These are phyloP conservation scores for Claviceps cyperi DNA, from an alignment of 2,329 filamentous ascomycete species.

Conservation along the genomic window DNA sequence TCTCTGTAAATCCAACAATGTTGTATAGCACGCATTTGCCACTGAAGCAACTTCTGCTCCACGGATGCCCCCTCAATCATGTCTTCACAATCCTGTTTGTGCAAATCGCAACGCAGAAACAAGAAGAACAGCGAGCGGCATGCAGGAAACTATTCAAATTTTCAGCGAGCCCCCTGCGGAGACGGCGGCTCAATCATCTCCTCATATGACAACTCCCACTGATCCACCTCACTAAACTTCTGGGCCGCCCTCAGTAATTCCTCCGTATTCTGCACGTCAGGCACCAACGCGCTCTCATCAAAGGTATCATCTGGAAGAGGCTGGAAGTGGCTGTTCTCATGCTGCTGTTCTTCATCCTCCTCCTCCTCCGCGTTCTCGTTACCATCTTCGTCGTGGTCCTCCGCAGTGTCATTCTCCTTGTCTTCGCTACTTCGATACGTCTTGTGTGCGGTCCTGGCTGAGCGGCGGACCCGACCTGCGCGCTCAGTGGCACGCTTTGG, in stretches of 20 bases:
- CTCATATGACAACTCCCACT: constrained; percentile 55
- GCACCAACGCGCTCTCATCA: constrained; percentile 16
- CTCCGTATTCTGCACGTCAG: constrained; percentile 25
- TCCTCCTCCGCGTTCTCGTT: constrained; percentile 7
- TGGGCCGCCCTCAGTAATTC: constrained; percentile 44
- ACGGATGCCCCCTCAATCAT: too few relatives aligned
- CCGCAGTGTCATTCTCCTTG: constrained; percentile 39
- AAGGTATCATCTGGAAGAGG: constrained; percentile 33
- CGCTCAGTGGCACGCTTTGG: constrained; percentile 10
- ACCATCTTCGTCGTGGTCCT: constrained; percentile 9
- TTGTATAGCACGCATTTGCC: not conserved
- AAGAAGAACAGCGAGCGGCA: too few relatives aligned
- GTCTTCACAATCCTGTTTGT: not conserved
- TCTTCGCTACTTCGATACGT: constrained; percentile 42
- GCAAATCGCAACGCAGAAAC: too few relatives aligned
- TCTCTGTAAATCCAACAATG: not conserved
- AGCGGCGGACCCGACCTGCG: constrained; percentile 6
- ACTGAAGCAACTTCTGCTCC: not conserved
- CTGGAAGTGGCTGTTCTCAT: constrained; percentile 25
- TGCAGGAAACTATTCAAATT: too few relatives aligned
- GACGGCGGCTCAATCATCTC: constrained; percentile 43
- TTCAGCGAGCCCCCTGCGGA: constrained; percentile 30
- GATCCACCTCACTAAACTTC: constrained; percentile 56
- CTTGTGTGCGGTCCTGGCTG: constrained; percentile 16
- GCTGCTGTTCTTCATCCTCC: constrained; percentile 16